Evolutionary conservation across 169 alveolate species (phyloP).

Genomic region (Plasmodium cynomolgi): DNA sequence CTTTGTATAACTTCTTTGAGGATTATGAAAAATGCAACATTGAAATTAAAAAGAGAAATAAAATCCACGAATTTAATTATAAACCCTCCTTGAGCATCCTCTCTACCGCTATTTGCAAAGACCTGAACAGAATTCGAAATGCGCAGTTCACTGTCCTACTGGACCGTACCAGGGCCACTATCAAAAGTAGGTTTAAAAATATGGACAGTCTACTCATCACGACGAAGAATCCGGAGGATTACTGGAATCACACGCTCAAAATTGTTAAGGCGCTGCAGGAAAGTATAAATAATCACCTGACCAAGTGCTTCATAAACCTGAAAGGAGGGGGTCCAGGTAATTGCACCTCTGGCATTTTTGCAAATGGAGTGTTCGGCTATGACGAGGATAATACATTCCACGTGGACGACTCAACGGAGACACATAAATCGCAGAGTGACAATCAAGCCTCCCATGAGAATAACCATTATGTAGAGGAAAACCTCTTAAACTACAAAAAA

Average conservation of each 20-base stretch:
- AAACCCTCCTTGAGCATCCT: constrained; percentile 36
- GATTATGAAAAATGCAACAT: constrained; percentile 49
- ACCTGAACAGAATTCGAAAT: constrained; percentile 54
- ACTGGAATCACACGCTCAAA: constrained; percentile 35
- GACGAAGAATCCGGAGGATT: constrained; percentile 54
- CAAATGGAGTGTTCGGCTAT: neutral
- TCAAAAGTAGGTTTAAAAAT: constrained; percentile 48
- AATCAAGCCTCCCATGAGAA: neutral
- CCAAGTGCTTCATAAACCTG: constrained; percentile 65
- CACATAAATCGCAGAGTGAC: neutral
- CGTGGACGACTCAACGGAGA: neutral
- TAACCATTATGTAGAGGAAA: neutral
- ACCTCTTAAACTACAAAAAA: neutral
- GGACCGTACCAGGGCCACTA: constrained; percentile 18
- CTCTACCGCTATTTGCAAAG: constrained; percentile 52
- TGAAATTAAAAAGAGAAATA: constrained; percentile 15
- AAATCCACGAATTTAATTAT: constrained; percentile 62
- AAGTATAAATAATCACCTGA: constrained; percentile 12
- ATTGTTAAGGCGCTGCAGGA: constrained; percentile 22
- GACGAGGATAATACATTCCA: neutral
- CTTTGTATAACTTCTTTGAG: constrained; percentile 37
- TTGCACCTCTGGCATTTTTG: neutral
- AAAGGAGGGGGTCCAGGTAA: neutral
- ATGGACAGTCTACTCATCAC: constrained; percentile 32
- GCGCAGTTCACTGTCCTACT: constrained; percentile 21